Evolutionary conservation across 2,329 filamentous ascomycete species (phyloP).

Genomic region (Microsporum canis): DNA sequence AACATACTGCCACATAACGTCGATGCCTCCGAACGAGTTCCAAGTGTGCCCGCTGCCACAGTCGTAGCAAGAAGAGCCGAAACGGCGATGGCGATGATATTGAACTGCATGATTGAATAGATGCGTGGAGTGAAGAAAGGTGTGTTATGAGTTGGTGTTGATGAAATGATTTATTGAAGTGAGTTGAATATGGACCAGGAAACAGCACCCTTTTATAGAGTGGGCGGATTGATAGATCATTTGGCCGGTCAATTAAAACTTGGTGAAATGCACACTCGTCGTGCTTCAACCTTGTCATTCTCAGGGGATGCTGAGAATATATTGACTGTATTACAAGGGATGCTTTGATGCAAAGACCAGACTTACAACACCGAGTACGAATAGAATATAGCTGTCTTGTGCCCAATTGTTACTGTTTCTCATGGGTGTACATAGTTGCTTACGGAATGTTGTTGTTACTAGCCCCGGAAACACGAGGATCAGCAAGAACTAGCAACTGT

Average conservation of each 20-base stretch:
- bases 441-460: neutral
- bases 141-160: neutral
- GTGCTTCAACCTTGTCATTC: too few species aligned
- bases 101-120: neutral
- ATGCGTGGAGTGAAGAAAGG: neutral
- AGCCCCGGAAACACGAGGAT: neutral
- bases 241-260: too few species aligned
- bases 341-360: too few species aligned
- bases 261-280: too few species aligned
- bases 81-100: neutral
- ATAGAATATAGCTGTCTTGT: too few species aligned
- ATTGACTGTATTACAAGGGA: too few species aligned
- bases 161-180: neutral
- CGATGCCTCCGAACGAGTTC: neutral
- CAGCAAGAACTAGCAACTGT: neutral
- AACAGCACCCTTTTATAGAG: neutral
- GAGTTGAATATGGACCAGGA: neutral
- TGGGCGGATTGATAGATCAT: neutral
- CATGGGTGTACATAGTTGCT: neutral
- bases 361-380: too few species aligned
- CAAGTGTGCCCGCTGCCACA: neutral
- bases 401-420: too few species aligned
- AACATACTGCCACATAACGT: neutral
- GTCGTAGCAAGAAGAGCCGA: neutral
- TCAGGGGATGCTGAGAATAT: too few species aligned